Percentiles rank a stretch among this genome's conserved stretches.
Evolutionary conservation across 2,329 filamentous ascomycete genomes (phyloP).

Genomic region (Xylariaceae sp.): DNA sequence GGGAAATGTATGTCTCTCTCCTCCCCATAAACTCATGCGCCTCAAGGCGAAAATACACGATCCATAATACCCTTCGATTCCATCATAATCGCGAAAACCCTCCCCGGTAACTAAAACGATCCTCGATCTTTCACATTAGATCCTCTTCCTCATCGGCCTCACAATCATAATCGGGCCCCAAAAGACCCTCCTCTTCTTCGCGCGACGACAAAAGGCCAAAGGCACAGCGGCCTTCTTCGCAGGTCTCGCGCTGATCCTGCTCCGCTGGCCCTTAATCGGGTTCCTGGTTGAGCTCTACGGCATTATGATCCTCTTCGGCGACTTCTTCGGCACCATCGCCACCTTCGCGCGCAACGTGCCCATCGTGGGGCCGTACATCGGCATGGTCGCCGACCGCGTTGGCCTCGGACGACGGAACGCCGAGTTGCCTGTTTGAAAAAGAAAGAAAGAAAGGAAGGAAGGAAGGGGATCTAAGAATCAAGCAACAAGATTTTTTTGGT

Average conservation of each 20-base stretch:
- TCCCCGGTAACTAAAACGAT: too few relatives aligned
- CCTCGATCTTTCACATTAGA: constrained; percentile 45
- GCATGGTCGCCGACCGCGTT: constrained; percentile 63
- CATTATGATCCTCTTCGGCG: constrained; percentile 87
- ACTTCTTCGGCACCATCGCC: constrained; percentile 90
- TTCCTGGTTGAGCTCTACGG: constrained; percentile 91
- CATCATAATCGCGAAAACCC: too few relatives aligned
- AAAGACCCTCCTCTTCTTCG: constrained; percentile 93
- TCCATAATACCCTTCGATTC: too few relatives aligned
- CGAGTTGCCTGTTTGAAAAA: constrained; percentile 67
- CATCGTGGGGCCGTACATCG: constrained; percentile 81
- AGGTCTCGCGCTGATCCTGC: constrained; percentile 77
- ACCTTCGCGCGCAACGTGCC: constrained; percentile 81
- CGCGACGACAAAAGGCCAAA: constrained; percentile 84
- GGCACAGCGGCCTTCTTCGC: constrained; percentile 83
- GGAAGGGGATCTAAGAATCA: too few relatives aligned
- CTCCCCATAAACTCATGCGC: constrained; percentile 13
- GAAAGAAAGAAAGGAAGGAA: too few relatives aligned
- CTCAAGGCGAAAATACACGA: neutral
- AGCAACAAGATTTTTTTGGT: too few relatives aligned
- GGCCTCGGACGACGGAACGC: constrained; percentile 65
- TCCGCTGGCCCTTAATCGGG: constrained; percentile 86
- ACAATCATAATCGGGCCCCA: constrained; percentile 90
- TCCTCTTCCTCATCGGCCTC: constrained; percentile 95
- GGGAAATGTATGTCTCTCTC: constrained; percentile 68